Base-by-base conservation (phyloP, 2,329 filamentous ascomycete genomes). In the Neopestalotiopsis clavispora region DNA sequence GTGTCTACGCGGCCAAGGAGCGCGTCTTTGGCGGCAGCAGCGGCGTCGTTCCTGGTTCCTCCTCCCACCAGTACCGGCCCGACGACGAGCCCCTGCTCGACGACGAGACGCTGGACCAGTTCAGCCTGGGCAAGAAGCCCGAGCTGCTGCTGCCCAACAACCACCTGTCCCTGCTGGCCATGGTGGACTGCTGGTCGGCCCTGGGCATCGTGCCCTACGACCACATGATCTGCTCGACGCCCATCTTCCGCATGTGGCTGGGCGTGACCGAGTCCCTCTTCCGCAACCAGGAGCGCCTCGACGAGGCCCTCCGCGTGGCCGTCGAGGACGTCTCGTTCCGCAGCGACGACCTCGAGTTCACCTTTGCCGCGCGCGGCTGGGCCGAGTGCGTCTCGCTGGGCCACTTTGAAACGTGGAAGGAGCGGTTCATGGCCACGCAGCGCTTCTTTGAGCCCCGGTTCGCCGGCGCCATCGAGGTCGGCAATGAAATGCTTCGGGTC, bases 181-280 rank as follows among this genome's bases (percentile, higher is more conserved):
- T 99, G 89, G 97, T 98, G 58, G 96, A 99, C 83, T 98, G 95
- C 82, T 99, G 96, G 96, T 96, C 93, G 78, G 93, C 94, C 73
- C 87, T 98, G 60, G 92, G 91, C 42, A 99, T 98, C 75, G 92
- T 97, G 62, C 96, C 96, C 0, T 99, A 99, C 80, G 95, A 99
- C 81, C 97, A 99, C 84, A 99, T 99, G 95, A 97, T 99, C 74
- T 99, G 96, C 84, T 97, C 94, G 67, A 99, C 96, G 52, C 96
- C 96, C 83, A 89, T 98, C 61, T 99, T 99, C 85, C 92, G 96
- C 65, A 89, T 99, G 72, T 98, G 96, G 90, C 88, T 99, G 42
- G 96, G 96, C 68, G 97, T 98, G n/a, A 95, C 95, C 1, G 96
- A 99, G 82, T 95, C 97, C 78, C 86, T 99, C 49, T 99, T 98